Conservation (phyloP, 2,329 filamentous ascomycete genomes). For the Neofusicoccum ribis region DNA sequence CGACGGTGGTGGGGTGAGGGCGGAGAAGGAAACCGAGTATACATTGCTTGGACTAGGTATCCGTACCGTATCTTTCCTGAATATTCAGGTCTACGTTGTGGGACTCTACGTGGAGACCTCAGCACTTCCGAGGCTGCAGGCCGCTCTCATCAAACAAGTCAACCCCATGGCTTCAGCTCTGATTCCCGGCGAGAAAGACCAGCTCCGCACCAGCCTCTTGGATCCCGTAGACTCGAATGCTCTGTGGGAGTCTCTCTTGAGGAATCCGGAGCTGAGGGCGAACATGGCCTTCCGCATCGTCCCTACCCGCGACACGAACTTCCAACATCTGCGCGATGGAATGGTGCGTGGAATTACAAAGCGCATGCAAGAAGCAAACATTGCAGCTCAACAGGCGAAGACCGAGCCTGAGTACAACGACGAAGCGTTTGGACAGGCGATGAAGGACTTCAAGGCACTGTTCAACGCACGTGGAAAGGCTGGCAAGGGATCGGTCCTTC, state of each 20-base stretch:
- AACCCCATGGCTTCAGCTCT: slow-evolving; percentile 79
- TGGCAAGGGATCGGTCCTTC: slow-evolving; percentile 75
- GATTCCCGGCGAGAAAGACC: slow-evolving; percentile 76
- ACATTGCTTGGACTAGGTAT: slow-evolving; percentile 86
- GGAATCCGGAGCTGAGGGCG: slow-evolving; percentile 28
- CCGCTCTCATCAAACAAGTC: slow-evolving; percentile 71
- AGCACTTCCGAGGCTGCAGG: slow-evolving; percentile 80
- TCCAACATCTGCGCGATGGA: slow-evolving; percentile 86
- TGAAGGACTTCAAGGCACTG: slow-evolving; percentile 77
- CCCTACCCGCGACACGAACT: slow-evolving; percentile 92
- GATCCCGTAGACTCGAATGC: slow-evolving; percentile 68
- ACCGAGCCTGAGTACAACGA: slow-evolving; percentile 58
- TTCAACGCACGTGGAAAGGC: slow-evolving; percentile 77
- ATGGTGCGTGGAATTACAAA: slow-evolving; percentile 84
- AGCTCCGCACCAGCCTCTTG: slow-evolving; percentile 67
- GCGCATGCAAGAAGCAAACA: slow-evolving; percentile 61
- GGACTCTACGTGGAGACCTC: slow-evolving; percentile 86
- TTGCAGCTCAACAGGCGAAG: slow-evolving; percentile 42
- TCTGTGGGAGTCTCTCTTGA: slow-evolving; percentile 73
- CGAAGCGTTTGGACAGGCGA: slow-evolving; percentile 71
- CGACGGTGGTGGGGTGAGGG: slow-evolving; percentile 21
- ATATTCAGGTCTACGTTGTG: slow-evolving; percentile 91
- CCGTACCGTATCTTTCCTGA: slow-evolving; percentile 83
- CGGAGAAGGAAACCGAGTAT: slow-evolving; percentile 61
- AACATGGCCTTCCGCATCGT: slow-evolving; percentile 76